Percentiles rank a stretch among this genome's conserved stretches.
phyloP scores from a whole-genome alignment of 192 early-diverging fungal genomes.

The Martensiomyces pterosporus region DNA sequence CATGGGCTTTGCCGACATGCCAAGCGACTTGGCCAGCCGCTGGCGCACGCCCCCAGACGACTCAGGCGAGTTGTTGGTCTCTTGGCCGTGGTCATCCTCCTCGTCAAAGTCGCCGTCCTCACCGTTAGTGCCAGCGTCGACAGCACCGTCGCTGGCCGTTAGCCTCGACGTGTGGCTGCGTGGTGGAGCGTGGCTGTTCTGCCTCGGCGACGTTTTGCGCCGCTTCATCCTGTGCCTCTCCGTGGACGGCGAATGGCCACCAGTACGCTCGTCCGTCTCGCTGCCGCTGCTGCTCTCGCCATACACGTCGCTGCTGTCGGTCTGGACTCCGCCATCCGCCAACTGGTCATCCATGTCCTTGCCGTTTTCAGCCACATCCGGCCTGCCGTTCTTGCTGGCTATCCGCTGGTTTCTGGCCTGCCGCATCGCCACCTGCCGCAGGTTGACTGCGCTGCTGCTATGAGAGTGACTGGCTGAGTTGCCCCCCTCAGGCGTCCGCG shows the following conservation, averaged over 20 bases:
- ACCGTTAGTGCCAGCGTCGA: conserved; percentile 25
- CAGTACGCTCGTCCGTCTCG: conserved; percentile 27
- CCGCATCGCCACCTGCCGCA: conserved; percentile 19
- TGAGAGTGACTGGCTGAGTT: neutral
- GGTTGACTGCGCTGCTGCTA: neutral
- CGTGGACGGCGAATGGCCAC: conserved; percentile 21
- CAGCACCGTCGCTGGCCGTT: conserved; percentile 22
- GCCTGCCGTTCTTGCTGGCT: conserved; percentile 13
- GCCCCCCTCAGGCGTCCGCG: conserved; percentile 6
- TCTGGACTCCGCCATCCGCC: conserved; percentile 5
- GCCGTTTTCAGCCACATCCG: conserved; percentile 4
- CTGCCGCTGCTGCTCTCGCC: conserved; percentile 15
- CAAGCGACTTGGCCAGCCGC: conserved; percentile 9
- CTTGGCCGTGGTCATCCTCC: conserved; percentile 3
- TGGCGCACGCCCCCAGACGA: too few relatives aligned
- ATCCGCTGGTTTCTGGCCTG: conserved; percentile 24
- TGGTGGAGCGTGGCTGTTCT: conserved; percentile 4
- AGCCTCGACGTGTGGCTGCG: conserved; percentile 10
- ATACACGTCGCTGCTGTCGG: conserved; percentile 30
- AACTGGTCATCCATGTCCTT: too few relatives aligned
- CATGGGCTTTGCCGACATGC: conserved; percentile 7
- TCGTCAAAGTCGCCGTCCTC: conserved; percentile 10
- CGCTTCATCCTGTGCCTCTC: conserved; percentile 28
- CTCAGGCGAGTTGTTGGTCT: neutral
- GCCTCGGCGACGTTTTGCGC: conserved; percentile 7